Percentiles rank a stretch among this genome's conserved stretches.
Evolutionary conservation across 2,329 filamentous ascomycete species (phyloP).

Genomic region (Trichocomaceae sp.): DNA sequence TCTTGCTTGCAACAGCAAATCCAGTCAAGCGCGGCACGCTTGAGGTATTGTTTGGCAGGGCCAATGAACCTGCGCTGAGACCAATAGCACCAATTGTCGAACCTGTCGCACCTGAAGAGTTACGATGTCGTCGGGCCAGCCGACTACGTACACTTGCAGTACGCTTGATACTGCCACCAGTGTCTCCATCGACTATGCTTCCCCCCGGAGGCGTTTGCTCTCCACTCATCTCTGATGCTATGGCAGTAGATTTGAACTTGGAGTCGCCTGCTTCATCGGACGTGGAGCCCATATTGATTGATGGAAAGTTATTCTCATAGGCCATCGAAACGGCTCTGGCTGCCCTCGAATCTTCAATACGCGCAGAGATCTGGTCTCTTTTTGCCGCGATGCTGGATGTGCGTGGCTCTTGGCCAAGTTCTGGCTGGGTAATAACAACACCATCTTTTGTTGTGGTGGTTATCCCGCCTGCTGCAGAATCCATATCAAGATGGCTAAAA

Average conservation of each 20-base stretch:
- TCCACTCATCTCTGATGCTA: slow-evolving; percentile 35
- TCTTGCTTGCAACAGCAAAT: slow-evolving; percentile 93
- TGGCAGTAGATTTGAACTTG: slow-evolving; percentile 18
- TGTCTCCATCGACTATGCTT: slow-evolving; percentile 59
- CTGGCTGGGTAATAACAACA: slow-evolving; percentile 32
- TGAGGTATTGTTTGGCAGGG: slow-evolving; percentile 52
- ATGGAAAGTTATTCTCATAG: slow-evolving; percentile 43
- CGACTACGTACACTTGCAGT: slow-evolving; percentile 63
- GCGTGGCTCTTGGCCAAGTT: slow-evolving; percentile 26
- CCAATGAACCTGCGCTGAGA: slow-evolving; percentile 63
- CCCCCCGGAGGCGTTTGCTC: slow-evolving; percentile 61
- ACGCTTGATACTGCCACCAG: slow-evolving; percentile 45
- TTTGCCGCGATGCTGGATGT: slow-evolving; percentile 32
- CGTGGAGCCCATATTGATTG: slow-evolving; percentile 33
- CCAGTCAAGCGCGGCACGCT: slow-evolving; percentile 75
- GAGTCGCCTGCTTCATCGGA: slow-evolving; percentile 32
- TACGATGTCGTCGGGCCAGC: slow-evolving; percentile 65
- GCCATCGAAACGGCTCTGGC: slow-evolving; percentile 56
- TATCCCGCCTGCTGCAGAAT: slow-evolving; percentile 28
- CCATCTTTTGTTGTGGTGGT: slow-evolving; percentile 34
- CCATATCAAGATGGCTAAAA: slow-evolving; percentile 78
- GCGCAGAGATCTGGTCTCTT: slow-evolving; percentile 49
- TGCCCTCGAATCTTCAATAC: slow-evolving; percentile 53
- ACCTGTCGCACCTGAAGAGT: slow-evolving; percentile 68
- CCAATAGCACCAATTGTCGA: slow-evolving; percentile 66